Percentiles rank a stretch among this genome's conserved stretches.
Evolutionary conservation across 441 rosid species (phyloP).

Genomic region (Erysimum pusillum): DNA sequence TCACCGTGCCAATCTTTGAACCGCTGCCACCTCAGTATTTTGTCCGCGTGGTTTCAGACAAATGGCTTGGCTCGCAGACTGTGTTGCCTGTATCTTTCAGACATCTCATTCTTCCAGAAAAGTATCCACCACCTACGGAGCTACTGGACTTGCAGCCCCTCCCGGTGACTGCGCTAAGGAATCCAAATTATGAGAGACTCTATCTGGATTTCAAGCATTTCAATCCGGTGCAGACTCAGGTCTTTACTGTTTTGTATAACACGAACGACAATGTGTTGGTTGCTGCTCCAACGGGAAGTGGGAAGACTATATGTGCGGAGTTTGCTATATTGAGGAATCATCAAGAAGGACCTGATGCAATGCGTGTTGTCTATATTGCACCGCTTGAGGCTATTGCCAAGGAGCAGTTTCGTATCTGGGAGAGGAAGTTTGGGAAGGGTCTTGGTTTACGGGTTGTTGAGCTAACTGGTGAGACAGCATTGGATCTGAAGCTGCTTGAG

Average conservation of each 20-base stretch:
- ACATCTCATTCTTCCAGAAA: conserved; percentile 95
- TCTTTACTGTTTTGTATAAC: conserved; percentile 83
- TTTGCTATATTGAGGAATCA: conserved; percentile 88
- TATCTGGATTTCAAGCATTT: conserved; percentile 89
- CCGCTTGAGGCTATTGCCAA: conserved; percentile 93
- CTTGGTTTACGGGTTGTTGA: conserved; percentile 89
- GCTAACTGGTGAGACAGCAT: conserved; percentile 84
- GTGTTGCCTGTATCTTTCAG: conserved; percentile 90
- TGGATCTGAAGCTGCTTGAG: conserved; percentile 87
- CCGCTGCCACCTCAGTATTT: conserved; percentile 96
- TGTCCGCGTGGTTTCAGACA: conserved; percentile 89
- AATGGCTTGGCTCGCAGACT: conserved; percentile 93
- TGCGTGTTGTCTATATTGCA: conserved; percentile 92
- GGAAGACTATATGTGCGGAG: conserved; percentile 97
- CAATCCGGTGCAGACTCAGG: conserved; percentile 98
- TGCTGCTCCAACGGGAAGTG: conserved; percentile 98
- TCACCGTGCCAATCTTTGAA: conserved; percentile 93
- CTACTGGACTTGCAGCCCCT: conserved; percentile 91
- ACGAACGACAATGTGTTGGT: conserved; percentile 91
- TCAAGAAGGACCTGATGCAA: conserved; percentile 77
- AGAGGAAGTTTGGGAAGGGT: conserved; percentile 80
- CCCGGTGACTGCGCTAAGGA: conserved; percentile 91
- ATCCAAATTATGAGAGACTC: conserved; percentile 86
- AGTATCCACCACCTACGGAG: conserved; percentile 98
- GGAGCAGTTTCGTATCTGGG: conserved; percentile 85